phyloP scores from a whole-genome alignment of 2,329 filamentous ascomycete genomes.

The Rachicladosporium sp. region DNA sequence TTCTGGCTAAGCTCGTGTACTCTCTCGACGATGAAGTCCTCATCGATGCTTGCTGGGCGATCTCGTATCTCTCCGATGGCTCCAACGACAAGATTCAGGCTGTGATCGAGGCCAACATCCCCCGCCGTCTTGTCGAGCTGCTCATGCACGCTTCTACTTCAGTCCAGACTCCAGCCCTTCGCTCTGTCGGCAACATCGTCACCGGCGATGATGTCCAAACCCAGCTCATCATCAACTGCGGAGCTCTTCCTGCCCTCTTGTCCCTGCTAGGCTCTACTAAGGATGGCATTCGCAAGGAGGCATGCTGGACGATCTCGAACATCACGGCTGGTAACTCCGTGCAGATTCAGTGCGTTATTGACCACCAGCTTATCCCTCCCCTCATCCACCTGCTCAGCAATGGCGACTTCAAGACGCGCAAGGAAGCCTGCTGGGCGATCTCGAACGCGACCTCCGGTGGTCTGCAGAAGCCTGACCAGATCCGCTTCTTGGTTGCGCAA shows the following conservation, averaged over 20 bases:
- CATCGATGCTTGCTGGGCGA: conserved; percentile 99
- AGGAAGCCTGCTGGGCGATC: conserved; percentile 99
- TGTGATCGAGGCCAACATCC: conserved; percentile 95
- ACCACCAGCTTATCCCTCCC: conserved; percentile 92
- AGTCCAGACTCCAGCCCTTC: conserved; percentile 91
- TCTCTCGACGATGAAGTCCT: conserved; percentile 96
- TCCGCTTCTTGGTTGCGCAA: conserved; percentile 82
- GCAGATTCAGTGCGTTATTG: conserved; percentile 93
- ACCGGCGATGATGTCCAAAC: conserved; percentile 98
- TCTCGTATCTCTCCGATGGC: conserved; percentile 94
- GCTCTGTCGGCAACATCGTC: conserved; percentile 96
- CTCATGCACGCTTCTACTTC: conserved; percentile 97
- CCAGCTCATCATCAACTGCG: conserved; percentile 98
- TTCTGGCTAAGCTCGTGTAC: conserved; percentile 94
- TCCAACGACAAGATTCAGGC: conserved; percentile 99
- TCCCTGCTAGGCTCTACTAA: conserved; percentile 93
- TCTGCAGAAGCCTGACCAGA: conserved; percentile 97
- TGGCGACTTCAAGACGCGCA: conserved; percentile 96
- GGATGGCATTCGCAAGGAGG: conserved; percentile 97
- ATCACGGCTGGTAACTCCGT: conserved; percentile 95
- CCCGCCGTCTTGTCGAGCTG: conserved; percentile 87
- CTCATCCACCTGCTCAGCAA: conserved; percentile 93
- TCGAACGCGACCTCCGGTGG: conserved; percentile 96
- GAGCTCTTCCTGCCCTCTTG: conserved; percentile 79
- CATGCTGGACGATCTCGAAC: conserved; percentile 99